These are phyloP conservation scores for Aspergillus sclerotiicarbonarius DNA, from an alignment of 495 filamentous ascomycete genomes.

Conservation along the genomic window DNA sequence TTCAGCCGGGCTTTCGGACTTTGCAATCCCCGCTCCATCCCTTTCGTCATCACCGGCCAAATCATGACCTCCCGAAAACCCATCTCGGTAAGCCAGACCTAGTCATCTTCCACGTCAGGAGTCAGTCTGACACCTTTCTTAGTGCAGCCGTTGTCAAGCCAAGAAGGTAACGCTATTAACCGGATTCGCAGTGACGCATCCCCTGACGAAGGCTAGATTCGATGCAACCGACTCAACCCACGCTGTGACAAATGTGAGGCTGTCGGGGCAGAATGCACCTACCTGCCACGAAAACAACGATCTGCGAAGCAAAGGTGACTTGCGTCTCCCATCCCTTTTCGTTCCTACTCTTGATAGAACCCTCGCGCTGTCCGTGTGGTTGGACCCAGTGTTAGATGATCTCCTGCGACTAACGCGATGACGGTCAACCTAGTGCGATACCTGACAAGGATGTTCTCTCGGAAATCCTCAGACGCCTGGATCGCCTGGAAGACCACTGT, in stretches of 20 bases:
- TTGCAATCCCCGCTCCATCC: not conserved
- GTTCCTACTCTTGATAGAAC: too few species aligned
- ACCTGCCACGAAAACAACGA: conserved; percentile 18
- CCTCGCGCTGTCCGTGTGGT: too few species aligned
- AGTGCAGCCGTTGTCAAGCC: conserved; percentile 23
- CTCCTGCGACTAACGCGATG: not conserved
- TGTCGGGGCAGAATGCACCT: conserved; percentile 14
- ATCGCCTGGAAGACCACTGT: conserved; percentile 24
- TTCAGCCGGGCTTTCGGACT: conserved; percentile 7
- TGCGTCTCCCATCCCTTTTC: too few species aligned
- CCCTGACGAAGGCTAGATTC: conserved; percentile 14
- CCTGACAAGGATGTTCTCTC: conserved; percentile 15
- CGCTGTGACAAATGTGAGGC: conserved; percentile 23
- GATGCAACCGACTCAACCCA: conserved; percentile 21
- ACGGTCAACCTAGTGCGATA: not conserved
- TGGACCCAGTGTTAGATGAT: too few species aligned
- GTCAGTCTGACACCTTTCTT: not conserved
- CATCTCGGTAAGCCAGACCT: conserved; percentile 2
- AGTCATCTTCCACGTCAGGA: too few species aligned
- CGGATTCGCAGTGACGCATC: not conserved
- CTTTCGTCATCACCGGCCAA: not conserved
- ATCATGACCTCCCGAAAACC: not conserved
- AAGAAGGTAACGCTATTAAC: conserved; percentile 14
- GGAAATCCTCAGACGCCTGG: conserved; percentile 17
- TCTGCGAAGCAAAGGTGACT: conserved; percentile 14